phyloP scores from a whole-genome alignment of 1,139 yeast species.

The Blastobotrys proliferans region DNA sequence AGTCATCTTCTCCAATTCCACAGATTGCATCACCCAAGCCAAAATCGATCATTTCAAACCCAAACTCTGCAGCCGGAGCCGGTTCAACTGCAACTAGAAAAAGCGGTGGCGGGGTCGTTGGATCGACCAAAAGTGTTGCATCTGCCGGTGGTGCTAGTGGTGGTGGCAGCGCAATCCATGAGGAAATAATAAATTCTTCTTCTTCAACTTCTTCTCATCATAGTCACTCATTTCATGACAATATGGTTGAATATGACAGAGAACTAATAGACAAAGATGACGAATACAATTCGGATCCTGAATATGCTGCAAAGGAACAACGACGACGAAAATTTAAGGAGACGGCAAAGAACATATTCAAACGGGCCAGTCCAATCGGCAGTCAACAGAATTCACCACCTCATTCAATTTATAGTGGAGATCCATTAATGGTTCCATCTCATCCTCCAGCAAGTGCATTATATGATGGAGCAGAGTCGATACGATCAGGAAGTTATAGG shows the following conservation, averaged over 20 bases:
- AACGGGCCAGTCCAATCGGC: conserved; percentile 6
- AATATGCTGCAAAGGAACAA: conserved; percentile 13
- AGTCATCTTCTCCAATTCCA: no score
- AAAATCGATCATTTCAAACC: neutral
- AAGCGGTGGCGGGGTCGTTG: neutral
- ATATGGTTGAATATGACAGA: conserved; percentile 1
- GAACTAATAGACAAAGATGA: conserved; percentile 13
- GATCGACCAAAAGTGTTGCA: no score
- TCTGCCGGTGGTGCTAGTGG: no score
- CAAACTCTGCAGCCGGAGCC: neutral
- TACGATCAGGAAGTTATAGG: neutral
- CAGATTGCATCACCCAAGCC: conserved; percentile 8
- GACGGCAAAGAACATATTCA: conserved; percentile 22
- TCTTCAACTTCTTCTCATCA: neutral
- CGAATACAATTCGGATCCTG: conserved; percentile 17
- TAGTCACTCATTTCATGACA: neutral
- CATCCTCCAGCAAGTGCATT: conserved; percentile 11
- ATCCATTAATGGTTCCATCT: conserved; percentile 8
- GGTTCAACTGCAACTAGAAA: neutral
- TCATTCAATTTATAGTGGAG: conserved; percentile 2
- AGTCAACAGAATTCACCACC: neutral
- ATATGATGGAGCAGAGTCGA: conserved; percentile 11
- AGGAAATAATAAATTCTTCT: neutral
- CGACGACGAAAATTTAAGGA: conserved; percentile 17
- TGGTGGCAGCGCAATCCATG: no score